Conservation (phyloP, 2,329 filamentous ascomycete species). For the Rhexocercosporidium sp. region DNA sequence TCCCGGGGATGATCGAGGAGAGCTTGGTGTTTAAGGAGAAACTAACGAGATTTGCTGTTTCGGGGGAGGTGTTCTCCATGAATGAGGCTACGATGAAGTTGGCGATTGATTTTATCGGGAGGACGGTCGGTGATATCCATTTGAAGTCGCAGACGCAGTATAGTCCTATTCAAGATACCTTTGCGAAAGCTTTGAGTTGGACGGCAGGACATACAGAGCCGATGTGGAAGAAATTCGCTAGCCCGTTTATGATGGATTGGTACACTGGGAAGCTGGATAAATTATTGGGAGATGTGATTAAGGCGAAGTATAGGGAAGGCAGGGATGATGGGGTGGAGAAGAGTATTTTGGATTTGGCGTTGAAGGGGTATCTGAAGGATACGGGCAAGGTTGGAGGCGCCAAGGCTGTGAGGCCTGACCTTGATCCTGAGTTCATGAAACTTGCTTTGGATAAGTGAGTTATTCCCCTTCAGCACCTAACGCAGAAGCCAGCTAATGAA, state of each 20-base stretch:
- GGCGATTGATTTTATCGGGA: constrained; percentile 30
- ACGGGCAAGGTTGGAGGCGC: constrained; percentile 12
- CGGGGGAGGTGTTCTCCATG: constrained; percentile 21
- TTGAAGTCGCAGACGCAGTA: constrained; percentile 24
- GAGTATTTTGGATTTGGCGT: constrained; percentile 29
- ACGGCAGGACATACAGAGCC: constrained; percentile 19
- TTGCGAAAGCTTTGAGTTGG: constrained; percentile 19
- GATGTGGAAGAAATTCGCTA: constrained; percentile 19
- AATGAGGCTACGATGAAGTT: constrained; percentile 23
- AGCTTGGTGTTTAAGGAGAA: constrained; percentile 30
- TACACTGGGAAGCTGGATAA: constrained; percentile 25
- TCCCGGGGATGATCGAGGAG: constrained; percentile 29
- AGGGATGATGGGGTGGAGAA: constrained; percentile 24
- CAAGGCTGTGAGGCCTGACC: constrained; percentile 13
- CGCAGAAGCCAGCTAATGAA: background rate
- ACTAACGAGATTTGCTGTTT: constrained; percentile 21
- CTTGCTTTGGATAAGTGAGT: constrained; percentile 29
- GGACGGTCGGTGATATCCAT: constrained; percentile 21
- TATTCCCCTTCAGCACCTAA: background rate
- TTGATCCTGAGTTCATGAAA: constrained; percentile 27
- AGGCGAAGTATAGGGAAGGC: constrained; percentile 20
- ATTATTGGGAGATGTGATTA: constrained; percentile 21
- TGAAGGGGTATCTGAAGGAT: constrained; percentile 29
- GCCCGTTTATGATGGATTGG: constrained; percentile 24
- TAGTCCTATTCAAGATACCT: constrained; percentile 20